Conservation (phyloP, 2,329 filamentous ascomycete species). For the Colletotrichum sp. region DNA sequence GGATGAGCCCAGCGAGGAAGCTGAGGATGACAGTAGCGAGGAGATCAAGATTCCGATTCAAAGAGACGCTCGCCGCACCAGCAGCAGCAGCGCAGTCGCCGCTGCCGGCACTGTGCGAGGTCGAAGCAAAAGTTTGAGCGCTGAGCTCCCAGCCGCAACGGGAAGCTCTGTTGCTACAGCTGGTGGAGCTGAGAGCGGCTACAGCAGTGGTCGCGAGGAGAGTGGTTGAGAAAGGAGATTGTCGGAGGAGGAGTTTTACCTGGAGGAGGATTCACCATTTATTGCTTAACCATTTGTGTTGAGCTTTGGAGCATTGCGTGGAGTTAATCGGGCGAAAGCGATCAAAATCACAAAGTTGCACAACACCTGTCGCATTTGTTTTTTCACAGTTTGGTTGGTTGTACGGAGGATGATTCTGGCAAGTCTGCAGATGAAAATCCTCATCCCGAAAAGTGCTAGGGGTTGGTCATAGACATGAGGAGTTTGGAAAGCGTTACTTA, state of each 20-base stretch:
- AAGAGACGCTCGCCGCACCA: conserved; percentile 23
- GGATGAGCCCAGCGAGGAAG: conserved; percentile 15
- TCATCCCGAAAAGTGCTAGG: not conserved
- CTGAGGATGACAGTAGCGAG: not conserved
- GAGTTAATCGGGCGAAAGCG: not conserved
- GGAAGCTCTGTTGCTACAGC: conserved; percentile 46
- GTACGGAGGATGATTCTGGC: not conserved
- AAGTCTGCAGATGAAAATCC: fast-evolving
- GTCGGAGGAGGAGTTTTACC: too few relatives aligned
- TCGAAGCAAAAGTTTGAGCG: conserved; percentile 35
- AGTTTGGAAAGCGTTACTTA: not conserved
- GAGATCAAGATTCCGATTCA: conserved; percentile 22
- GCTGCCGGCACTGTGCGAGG: conserved; percentile 33
- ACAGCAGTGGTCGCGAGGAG: conserved; percentile 39
- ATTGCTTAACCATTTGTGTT: not conserved
- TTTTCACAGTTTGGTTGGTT: not conserved
- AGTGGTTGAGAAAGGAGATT: conserved; percentile 1
- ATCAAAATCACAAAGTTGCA: not conserved
- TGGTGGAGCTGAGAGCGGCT: conserved; percentile 41
- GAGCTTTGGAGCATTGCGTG: not conserved
- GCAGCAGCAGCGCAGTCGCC: conserved; percentile 34
- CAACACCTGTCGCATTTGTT: not conserved
- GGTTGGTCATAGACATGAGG: not conserved
- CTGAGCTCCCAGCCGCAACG: conserved; percentile 28
- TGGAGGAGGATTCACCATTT: not conserved